Evolutionary conservation across 345 rosid genomes (phyloP), one percentile per base, ranked within the genome.

Genomic region (Citrus medica): DNA sequence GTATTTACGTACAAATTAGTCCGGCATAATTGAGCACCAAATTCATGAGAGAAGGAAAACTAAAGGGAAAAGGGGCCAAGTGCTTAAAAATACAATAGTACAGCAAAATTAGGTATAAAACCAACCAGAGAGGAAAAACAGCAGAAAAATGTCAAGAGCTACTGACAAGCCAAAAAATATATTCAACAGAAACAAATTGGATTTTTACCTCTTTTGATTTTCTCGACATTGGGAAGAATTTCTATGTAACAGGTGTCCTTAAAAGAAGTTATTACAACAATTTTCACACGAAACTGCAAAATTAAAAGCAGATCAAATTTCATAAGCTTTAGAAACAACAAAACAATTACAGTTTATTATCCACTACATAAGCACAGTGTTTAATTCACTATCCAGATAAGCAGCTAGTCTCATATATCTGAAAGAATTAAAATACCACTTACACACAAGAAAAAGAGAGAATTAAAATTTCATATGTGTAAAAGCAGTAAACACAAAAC

Each of bases 161-260:
- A 76, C 53, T 55, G 61, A 25, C 51, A 37, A 61, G 37, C 38
- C 40, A 70, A 33, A 25, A 72, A 27, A 79, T 33, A 24, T 38
- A 28, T 48, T 38, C 35, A 67, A 48, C 28, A 72, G 58, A 69
- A 78, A 37, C 40, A 55, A 83, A 35, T 71, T n/a, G 9, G 64
- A 32, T 53, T 10, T 4, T 86, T 83, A 95, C 99, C 97, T 87
- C 87, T 85, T 83, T 87, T 91, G 24, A 86, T 69, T 79, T 93
- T 90, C 83, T 85, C 82, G 78, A 77, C 83, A 58, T 80, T 85
- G 28, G 99, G 99, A 82, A 91, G 86, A 79, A 95, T 95, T 90
- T 93, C 97, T 3, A 93, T 95, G 87, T 84, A 87, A 83, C 89
- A 90, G 51, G 98, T 95, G 82, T 95, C 90, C 87, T 93, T 93